phyloP scores from a whole-genome alignment of 192 early-diverging fungal genomes.

The Diversispora epigaea region DNA sequence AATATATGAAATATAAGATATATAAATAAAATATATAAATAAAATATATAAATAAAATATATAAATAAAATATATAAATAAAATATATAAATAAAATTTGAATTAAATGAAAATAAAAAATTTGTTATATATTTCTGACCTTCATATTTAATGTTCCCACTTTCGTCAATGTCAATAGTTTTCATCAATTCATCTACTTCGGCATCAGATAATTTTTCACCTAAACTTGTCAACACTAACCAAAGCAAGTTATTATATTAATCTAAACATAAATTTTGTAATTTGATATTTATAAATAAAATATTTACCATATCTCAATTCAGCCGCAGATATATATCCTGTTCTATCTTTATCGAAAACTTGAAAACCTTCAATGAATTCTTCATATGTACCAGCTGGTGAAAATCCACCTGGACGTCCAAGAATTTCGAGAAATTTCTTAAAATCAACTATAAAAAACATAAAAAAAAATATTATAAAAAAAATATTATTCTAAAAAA shows the following conservation, averaged over 20 bases:
- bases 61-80: not conserved
- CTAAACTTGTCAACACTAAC: slow-evolving; percentile 75
- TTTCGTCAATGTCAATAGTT: slow-evolving; percentile 71
- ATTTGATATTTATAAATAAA: slow-evolving; percentile 1
- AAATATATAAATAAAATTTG: not conserved
- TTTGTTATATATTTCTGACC: slow-evolving; percentile 39
- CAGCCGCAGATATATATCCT: slow-evolving; percentile 73
- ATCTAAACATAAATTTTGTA: not conserved
- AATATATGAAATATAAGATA: not conserved
- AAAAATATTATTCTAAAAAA: not conserved
- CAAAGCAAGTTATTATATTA: not conserved
- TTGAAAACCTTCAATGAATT: slow-evolving; percentile 83
- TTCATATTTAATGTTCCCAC: slow-evolving; percentile 81
- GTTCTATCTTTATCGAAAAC: slow-evolving; percentile 83
- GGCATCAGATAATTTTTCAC: slow-evolving; percentile 73
- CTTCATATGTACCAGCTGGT: slow-evolving; percentile 68
- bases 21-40: not conserved
- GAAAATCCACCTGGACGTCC: slow-evolving; percentile 72
- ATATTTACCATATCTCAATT: slow-evolving; percentile 70
- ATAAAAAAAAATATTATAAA: no score
- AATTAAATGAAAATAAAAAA: not conserved
- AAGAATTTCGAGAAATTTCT: slow-evolving; percentile 68
- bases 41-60: not conserved
- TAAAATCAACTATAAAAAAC: slow-evolving; percentile 55
- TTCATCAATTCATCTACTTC: slow-evolving; percentile 82